phyloP scores from a whole-genome alignment of 306 rosid species.

The Herpetospermum pedunculosum region DNA sequence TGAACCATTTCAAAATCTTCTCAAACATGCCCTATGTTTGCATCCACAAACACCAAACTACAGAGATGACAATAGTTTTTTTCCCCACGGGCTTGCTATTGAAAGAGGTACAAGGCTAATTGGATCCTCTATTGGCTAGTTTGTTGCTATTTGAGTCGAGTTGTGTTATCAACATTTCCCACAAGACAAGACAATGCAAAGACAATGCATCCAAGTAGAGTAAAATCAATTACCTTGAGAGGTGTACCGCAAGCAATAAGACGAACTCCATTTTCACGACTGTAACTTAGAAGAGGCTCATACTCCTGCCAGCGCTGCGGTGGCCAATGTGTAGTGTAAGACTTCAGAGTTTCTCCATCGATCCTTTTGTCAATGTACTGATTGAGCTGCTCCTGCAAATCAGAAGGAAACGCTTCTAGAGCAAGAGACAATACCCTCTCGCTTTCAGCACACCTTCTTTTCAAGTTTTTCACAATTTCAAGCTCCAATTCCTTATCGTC shows the following conservation, averaged over 20 bases:
- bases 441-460: slow-evolving; percentile 39
- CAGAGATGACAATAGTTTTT: neutral
- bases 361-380: slow-evolving; percentile 65
- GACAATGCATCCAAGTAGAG: slow-evolving; percentile 1
- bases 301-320: slow-evolving; percentile 83
- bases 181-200: neutral
- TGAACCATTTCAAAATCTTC: too few relatives aligned
- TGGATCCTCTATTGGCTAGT: neutral
- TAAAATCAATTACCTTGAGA: slow-evolving; percentile 33
- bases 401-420: slow-evolving; percentile 65
- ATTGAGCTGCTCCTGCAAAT: slow-evolving; percentile 67
- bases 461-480: slow-evolving; percentile 62
- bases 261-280: slow-evolving; percentile 59
- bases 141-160: neutral
- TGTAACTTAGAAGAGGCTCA: slow-evolving; percentile 76
- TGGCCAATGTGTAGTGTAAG: slow-evolving; percentile 57
- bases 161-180: neutral
- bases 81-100: neutral
- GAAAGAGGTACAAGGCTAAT: neutral
- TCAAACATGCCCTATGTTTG: too few relatives aligned
- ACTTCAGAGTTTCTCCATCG: slow-evolving; percentile 70
- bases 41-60: neutral
- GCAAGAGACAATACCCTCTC: slow-evolving; percentile 59
- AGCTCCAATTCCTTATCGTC: slow-evolving; percentile 91
- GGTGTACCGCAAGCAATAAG: slow-evolving; percentile 85